These are phyloP conservation scores for Ophiostoma triangulosporum DNA, from an alignment of 2,329 filamentous ascomycete genomes.

Conservation along the genomic window DNA sequence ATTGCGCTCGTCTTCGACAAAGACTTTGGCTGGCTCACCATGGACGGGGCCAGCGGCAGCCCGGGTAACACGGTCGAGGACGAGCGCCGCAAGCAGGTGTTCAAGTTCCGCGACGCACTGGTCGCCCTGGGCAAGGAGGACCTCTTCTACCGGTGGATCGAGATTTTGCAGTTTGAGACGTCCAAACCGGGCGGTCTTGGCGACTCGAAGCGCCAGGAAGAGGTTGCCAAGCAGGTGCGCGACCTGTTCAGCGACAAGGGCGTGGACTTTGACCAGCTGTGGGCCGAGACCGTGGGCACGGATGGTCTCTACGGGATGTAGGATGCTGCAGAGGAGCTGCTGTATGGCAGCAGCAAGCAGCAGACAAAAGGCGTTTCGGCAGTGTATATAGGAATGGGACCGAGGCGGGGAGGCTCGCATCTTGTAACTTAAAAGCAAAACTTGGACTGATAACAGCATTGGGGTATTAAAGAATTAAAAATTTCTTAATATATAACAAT, in stretches of 20 bases:
- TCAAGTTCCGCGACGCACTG: conserved; percentile 67
- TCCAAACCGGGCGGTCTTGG: conserved; percentile 68
- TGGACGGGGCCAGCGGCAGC: conserved; percentile 28
- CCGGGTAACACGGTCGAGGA: conserved; percentile 31
- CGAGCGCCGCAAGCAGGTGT: conserved; percentile 57
- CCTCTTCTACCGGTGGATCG: conserved; percentile 84
- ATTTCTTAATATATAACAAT: background rate
- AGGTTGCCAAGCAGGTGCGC: conserved; percentile 59
- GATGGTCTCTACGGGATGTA: conserved; percentile 21
- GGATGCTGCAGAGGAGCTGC: background rate
- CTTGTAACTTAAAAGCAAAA: background rate
- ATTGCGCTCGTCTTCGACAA: conserved; percentile 56
- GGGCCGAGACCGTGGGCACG: conserved; percentile 47
- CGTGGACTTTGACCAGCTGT: conserved; percentile 73
- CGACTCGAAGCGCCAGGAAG: conserved; percentile 50
- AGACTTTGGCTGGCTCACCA: conserved; percentile 57
- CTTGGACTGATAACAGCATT: too few species aligned
- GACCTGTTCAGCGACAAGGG: conserved; percentile 60
- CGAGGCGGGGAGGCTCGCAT: background rate
- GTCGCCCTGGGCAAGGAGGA: conserved; percentile 69
- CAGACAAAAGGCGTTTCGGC: background rate
- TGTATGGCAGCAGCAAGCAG: background rate
- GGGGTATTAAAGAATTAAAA: background rate
- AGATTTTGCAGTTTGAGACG: conserved; percentile 80
- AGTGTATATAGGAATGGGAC: background rate